phyloP scores from a whole-genome alignment of 2,329 filamentous ascomycete genomes.

The Colletotrichum graminicola region DNA sequence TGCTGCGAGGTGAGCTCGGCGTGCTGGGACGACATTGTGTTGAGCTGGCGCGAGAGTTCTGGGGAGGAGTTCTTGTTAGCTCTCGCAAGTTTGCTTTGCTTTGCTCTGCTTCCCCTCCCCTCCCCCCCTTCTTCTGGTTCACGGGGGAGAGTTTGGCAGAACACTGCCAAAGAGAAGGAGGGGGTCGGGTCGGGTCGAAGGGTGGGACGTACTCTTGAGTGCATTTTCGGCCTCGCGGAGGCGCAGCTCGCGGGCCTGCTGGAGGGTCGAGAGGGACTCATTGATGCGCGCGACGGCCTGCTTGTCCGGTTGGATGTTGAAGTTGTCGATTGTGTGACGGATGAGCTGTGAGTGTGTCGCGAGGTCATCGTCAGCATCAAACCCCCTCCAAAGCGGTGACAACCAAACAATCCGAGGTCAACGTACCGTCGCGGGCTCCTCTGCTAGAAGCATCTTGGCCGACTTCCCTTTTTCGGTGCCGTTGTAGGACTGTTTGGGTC shows the following conservation, averaged over 20 bases:
- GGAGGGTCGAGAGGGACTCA: constrained; percentile 85
- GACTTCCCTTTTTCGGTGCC: neutral
- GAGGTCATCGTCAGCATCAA: neutral
- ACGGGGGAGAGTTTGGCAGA: too few species aligned
- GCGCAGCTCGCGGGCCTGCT: constrained; percentile 84
- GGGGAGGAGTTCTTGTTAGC: constrained; percentile 3
- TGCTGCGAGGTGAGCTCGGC: constrained; percentile 80
- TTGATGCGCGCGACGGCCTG: constrained; percentile 84
- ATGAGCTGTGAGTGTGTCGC: constrained; percentile 74
- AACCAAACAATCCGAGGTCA: neutral
- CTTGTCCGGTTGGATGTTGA: constrained; percentile 93
- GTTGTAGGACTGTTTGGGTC: neutral
- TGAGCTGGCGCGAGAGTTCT: constrained; percentile 80
- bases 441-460: constrained; percentile 88
- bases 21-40: constrained; percentile 81
- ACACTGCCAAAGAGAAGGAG: neutral
- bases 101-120: neutral
- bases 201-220: constrained; percentile 65
- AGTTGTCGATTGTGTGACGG: constrained; percentile 90
- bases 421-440: constrained; percentile 86
- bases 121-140: neutral
- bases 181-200: neutral
- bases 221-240: constrained; percentile 76
- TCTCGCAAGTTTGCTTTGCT: constrained; percentile 28
- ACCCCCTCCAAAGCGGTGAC: neutral